Evolutionary conservation across 208 protist genomes (phyloP), one percentile per base, ranked within the genome.

Genomic region (Trypanosoma cruzi): DNA sequence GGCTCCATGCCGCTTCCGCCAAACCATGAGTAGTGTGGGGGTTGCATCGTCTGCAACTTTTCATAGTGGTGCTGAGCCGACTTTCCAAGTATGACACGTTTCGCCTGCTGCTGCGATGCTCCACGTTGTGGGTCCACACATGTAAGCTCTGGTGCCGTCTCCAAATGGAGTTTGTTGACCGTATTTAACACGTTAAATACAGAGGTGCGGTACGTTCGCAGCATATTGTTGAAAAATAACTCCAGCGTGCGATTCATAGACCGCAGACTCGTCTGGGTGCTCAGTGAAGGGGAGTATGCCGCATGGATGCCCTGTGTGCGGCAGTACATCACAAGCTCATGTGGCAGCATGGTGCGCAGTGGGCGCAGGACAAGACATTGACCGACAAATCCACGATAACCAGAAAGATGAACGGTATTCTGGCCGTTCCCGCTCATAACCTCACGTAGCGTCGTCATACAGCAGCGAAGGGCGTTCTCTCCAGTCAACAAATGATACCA

Each of bases 101-200:
- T 70, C 31, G 46, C 28, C 37, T 79, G 40, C 61, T 71, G 55
- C 40, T 20, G 8, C 40, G 28, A 20, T 22, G 31, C 48, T 50
- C 28, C 55, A 32, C 48, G n/a, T 26, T 64, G 63, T 18, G 64
- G 26, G 2, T 66, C 61, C 28, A 68, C 66, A 24, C 42, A 34
- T 32, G 37, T 34, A 24, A 74, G n/a, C 31, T 64, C 46, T 42
- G 57, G 46, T 6, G 58, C 52, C 20, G 69, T 77, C 13, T 70
- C 61, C 7, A 79, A 72, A 18, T 61, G 55, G 28, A 96, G 59
- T 54, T 85, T 85, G 40, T 74, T 79, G 7, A 84, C 82, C 7
- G 80, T 89, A 68, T 82, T 91, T 13, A 96, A 62, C 37, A 94
- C 79, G 62, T 96, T 96, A 64, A 94, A 96, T n/a, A 93, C 63